Percentiles rank a stretch among this genome's conserved stretches.
Conservation (phyloP, 345 rosid species). For the Salix caprea region DNA sequence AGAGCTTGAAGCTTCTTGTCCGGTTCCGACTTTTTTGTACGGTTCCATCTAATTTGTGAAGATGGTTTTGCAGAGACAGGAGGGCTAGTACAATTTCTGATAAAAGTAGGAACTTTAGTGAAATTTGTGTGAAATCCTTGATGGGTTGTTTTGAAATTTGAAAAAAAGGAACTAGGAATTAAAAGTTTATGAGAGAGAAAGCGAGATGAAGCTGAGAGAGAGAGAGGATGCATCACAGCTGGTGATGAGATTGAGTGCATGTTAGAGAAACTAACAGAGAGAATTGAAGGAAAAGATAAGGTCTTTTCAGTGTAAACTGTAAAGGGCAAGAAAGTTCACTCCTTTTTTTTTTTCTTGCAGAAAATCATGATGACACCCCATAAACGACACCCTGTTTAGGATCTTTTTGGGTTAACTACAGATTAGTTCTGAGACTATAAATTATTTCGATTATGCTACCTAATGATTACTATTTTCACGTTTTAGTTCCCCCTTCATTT, state of each 20-base stretch:
- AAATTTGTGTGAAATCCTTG: constrained; percentile 19
- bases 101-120: constrained; percentile 21
- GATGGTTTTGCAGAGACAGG: constrained; percentile 75
- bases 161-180: constrained; percentile 32
- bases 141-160: constrained; percentile 17
- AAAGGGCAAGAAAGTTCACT: not conserved
- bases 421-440: too few species aligned
- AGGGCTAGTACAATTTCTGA: constrained; percentile 35
- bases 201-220: constrained; percentile 35
- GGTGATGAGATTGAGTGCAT: constrained; percentile 42
- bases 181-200: constrained; percentile 28
- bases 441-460: too few species aligned
- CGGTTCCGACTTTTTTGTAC: constrained; percentile 26
- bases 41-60: constrained; percentile 49
- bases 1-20: constrained; percentile 74
- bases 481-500: too few species aligned
- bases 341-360: not conserved
- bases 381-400: too few species aligned
- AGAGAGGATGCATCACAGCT: constrained; percentile 43
- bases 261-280: not conserved
- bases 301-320: not conserved
- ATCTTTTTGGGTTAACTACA: too few species aligned
- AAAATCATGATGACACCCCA: too few species aligned
- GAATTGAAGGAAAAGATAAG: constrained; percentile 5
- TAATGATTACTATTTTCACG: too few species aligned